Evolutionary conservation across 768 basidiomycete species (phyloP), one percentile per base, ranked within the genome.

Genomic region (Lepiota brunneoincarnata): DNA sequence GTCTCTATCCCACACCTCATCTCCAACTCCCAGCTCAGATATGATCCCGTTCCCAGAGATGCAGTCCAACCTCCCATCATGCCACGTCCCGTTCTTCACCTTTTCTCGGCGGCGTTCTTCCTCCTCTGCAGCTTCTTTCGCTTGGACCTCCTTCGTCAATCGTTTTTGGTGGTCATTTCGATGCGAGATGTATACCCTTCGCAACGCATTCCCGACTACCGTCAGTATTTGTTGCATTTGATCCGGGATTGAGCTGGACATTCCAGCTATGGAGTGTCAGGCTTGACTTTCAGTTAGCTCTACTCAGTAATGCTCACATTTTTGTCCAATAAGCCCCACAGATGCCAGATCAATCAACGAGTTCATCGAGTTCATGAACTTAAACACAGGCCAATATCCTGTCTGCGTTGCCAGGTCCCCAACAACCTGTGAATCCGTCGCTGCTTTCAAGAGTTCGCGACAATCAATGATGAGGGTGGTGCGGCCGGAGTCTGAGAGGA

Each of bases 291-390:
- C 9, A 51, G 34, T 15, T 31, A 9, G 15, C 24, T 24, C 14
- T 24, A n/a, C 23, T 51, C n/a, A 7, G 15, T 35, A 23, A 46
- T 39, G 45, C 69, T 5, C 50, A 88, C 91, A 82, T 73, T 98
- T 98, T 64, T 97, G 93, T 2, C 97, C 97, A 60, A 97, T 97
- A n/a, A 98, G 64, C 1, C 95, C 95, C 39, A 94, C 81, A 55
- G 86, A 87, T 1, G 92, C 93, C n/a, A 98, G 77, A 65, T 98
- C 96, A 57, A 98, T 82, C 53, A 98, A 70, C 58, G 82, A 87
- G 61, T 81, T 89, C 64, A 92, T 69, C 0, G 89, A 92, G 61
- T 87, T 85, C 45, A 92, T 72, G 71, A 93, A 89, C 4, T 86
- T 86, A 70, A 97, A 95, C 5, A 92, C 78, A 4, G 94, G 95